A percentile compares a stretch with the other conserved stretches of the same genome.
Evolutionary conservation across 2,329 filamentous ascomycete species (phyloP).

Genomic region (Colletotrichum sp.): DNA sequence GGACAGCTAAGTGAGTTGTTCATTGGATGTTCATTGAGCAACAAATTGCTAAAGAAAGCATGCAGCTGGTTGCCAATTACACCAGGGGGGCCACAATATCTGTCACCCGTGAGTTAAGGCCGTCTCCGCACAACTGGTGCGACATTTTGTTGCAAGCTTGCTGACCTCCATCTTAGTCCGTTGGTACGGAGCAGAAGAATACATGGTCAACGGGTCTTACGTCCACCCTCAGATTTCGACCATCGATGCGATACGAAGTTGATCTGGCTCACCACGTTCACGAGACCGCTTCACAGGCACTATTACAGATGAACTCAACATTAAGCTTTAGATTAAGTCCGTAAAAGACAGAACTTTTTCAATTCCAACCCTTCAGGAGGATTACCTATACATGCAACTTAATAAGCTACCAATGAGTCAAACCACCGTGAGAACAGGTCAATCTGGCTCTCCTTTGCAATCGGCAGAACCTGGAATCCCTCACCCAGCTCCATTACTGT

Average conservation of each 20-base stretch:
- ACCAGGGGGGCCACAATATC: not conserved
- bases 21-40: not conserved
- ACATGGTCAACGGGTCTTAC: not conserved
- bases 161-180: not conserved
- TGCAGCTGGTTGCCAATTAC: not conserved
- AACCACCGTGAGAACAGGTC: not conserved
- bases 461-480: not conserved
- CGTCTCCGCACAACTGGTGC: fast-evolving
- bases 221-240: not conserved
- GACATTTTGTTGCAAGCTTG: not conserved
- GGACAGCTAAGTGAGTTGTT: not conserved
- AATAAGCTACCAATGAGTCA: not conserved
- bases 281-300: fast-evolving
- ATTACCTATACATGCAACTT: not conserved
- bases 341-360: fast-evolving
- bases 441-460: not conserved
- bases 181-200: not conserved
- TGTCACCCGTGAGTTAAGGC: not conserved
- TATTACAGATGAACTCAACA: not conserved
- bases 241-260: not conserved
- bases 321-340: not conserved
- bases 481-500: not conserved
- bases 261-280: fast-evolving
- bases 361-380: not conserved
- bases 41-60: not conserved